Base-by-base conservation (phyloP, 2,329 filamentous ascomycete genomes). In the Rutstroemia sydowiana region DNA sequence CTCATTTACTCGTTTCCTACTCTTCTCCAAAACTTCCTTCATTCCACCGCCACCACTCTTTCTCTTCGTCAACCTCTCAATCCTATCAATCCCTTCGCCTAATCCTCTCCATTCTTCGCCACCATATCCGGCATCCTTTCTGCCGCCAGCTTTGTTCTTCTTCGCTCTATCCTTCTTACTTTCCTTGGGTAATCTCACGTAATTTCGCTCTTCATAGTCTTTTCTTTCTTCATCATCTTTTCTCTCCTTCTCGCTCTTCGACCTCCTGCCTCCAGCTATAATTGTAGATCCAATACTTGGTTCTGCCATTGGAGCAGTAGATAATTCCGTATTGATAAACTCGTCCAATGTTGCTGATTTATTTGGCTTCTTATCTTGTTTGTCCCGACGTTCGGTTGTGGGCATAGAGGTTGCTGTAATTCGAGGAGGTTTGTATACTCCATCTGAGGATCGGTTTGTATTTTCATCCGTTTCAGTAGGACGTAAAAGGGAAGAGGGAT, bases 281-380 rank as follows among this genome's bases (percentile, higher is more conserved):
- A 96, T 95, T 16, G 88, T 95, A 52, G 87, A 93, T 55, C 93
- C 95, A 62, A 98, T 95, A 60, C 87, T 95, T 50, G 92, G 90
- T 67, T 95, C 81, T 1, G 90, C 88, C 53, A 88, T 70, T 1
- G 93, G 93, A 2, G 88, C 88, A 5, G 78, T 71, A 0, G 89
- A 91, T 54, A 97, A 76, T 69, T 98, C 93, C 16, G 87, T 83
- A 45, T 79, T 82, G 57, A 98, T 82, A 63, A 95, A 98, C 65
- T 97, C 92, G 65, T 97, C 91, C 65, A 98, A 82, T 1, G 90
- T 89, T 43, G 84, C 82, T 0, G 91, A 95, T 65, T 87, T 88
- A 55, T 79, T 76, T 2, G 81, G 79, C 39, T 79, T 75, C 39
- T 81, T 79, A 3, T 82, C 76, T 28, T 73, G 70, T 57, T 82